Percentiles rank a stretch among this genome's conserved stretches.
Evolutionary conservation across 306 rosid species (phyloP).

Genomic region (Pachyrhizus erosus): DNA sequence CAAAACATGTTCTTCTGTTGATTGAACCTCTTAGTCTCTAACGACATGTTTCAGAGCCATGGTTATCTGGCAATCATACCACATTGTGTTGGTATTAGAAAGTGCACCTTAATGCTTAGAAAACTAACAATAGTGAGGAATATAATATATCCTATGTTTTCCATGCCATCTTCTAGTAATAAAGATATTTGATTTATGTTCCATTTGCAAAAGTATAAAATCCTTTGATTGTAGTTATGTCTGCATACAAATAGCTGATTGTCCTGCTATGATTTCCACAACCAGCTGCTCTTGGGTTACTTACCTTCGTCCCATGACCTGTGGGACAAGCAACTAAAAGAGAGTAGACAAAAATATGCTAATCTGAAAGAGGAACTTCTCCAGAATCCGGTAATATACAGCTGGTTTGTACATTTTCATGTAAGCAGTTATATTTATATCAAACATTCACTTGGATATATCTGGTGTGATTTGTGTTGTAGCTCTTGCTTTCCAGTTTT

Average conservation of each 20-base stretch:
- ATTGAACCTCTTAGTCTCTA: too few species aligned
- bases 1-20: too few species aligned
- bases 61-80: background rate
- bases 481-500: constrained; percentile 37
- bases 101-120: background rate
- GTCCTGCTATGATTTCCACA: constrained; percentile 48
- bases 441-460: background rate
- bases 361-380: constrained; percentile 78
- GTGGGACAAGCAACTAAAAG: constrained; percentile 67
- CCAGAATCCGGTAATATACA: constrained; percentile 70
- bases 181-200: background rate
- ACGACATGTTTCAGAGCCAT: too few species aligned
- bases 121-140: background rate
- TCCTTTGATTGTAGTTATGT: constrained; percentile 33
- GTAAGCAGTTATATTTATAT: constrained; percentile 33
- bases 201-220: constrained; percentile 23
- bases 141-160: background rate
- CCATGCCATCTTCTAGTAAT: background rate
- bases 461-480: constrained; percentile 14
- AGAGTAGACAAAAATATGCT: constrained; percentile 66
- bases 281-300: constrained; percentile 83
- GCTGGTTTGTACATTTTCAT: constrained; percentile 27
- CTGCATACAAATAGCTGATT: constrained; percentile 47
- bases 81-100: background rate
- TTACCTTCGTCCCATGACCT: constrained; percentile 68